Evolutionary conservation across 441 rosid species (phyloP), one percentile per base, ranked within the genome.

Genomic region (Omphalea diandra): DNA sequence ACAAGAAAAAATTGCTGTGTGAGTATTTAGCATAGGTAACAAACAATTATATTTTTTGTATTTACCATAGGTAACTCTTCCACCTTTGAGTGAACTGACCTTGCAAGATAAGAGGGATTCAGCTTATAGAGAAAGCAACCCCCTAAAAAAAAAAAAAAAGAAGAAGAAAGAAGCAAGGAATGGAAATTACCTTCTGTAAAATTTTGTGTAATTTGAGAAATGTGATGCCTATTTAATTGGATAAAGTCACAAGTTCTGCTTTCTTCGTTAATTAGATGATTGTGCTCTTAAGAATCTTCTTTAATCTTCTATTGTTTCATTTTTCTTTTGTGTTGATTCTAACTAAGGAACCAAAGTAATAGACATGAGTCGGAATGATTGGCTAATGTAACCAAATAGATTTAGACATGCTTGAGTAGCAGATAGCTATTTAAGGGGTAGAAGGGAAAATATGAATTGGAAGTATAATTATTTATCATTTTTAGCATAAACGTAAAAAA

Each of bases 351-450:
- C 54, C 41, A 31, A 64, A 46, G 44, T 64, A 44, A 44, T 44
- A 29, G 68, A 46, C 55, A 44, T 46, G 26, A 29, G 3, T 36
- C 36, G 14, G 43, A 60, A 35, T 36, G 68, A 64, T 64, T 46
- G 17, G 38, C 68, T 44, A 31, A 43, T 63, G 38, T 36, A 63
- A 63, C 67, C 8, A 18, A 6, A 63, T 15, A 46, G 68, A 64
- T 64, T 29, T 29, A 8, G 36, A 64, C 40, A 29, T 63, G 20
- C 20, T 63, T 61, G 9, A 38, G 33, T 59, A 31, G 22, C 61
- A 55, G 15, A 26, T 53, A 12, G 58, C 32, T 26, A 53, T 12
- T 55, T 31, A 27, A n/a, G 18, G 18, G 50, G 50, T 3, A 46
- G 20, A 3, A 17, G 1, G 22, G 1, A 46, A 46, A 46, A 18